Base-by-base conservation (phyloP, 1,284 basidiomycete species). In the Pulveroboletus sp. region DNA sequence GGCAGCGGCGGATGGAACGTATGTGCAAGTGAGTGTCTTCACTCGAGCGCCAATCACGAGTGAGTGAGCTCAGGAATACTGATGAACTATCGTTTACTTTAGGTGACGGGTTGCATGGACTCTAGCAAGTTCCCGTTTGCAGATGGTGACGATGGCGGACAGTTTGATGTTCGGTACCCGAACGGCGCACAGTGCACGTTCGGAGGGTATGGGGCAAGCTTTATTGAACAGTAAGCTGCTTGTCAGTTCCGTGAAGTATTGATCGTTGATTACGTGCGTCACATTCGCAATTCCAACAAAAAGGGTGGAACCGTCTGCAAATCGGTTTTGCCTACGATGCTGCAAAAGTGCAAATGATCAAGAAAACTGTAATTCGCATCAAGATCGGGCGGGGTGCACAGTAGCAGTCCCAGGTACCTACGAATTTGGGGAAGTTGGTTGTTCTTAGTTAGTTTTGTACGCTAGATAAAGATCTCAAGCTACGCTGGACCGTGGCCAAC, bases 31-130 rank as follows among this genome's bases (percentile, higher is more conserved):
- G 22, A 17, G 62, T 55, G 6, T 3, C 3, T 2, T 15, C 35
- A n/a, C 25, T 43, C n/a, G 52, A 26, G 57, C 47, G 29, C 36
- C 5, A 3, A 24, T 9, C 1, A 8, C 25, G 4, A 28, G n/a
- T 31, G 38, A 20, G 24, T 4, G 8, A 5, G 31, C 12, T 20
- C 22, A 39, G 24, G 18, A 12, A 2, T 31, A 14, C 24, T 46
- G 39, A 52, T 5, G 6, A 20, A 4, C 1, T 7, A 5, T n/a
- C 15, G 0, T n/a, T 17, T 15, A 7, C 11, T 22, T 46, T 46
- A 80, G 80, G 67, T 82, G 29, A 82, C 80, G 4, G 80, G 81
- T n/a, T 82, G 81, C 59, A 62, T 81, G 54, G 72, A 82, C 52
- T 40, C 71, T 35, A 72, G 62, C 56, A 76, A 75, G 61, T 77